Evolutionary conservation across 108 stramenopile genomes (phyloP), one percentile per base, ranked within the genome.

Genomic region (Cylindrotheca fusiformis): DNA sequence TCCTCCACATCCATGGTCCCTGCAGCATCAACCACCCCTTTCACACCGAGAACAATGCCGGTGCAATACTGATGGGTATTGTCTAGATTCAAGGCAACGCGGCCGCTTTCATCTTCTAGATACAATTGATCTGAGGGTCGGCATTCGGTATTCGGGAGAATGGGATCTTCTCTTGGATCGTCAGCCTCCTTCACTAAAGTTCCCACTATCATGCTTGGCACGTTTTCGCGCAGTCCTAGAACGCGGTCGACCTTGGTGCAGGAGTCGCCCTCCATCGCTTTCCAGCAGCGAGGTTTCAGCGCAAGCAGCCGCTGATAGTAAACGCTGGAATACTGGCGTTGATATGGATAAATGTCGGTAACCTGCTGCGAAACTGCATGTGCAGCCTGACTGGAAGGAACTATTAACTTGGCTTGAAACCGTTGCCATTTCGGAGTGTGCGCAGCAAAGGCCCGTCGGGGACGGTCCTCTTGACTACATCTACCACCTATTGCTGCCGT

Each of bases 81-180:
- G 24, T 71, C 74, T 5, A 75, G 33, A 32, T 49, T 18, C 30
- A 87, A 65, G 58, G 65, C 73, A 14, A 90, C 88, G 41, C 93
- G 84, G 17, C 93, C 93, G 59, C 77, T 81, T 51, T 90, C 87
- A 68, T 94, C 92, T 74, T 94, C 93, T 56, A 94, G 55, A 58
- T 77, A 75, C 23, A 90, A 66, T 19, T 71, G 63, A 65, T 94
- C 90, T 4, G 69, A 71, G 26, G 82, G 63, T 46, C 69, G 76
- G 62, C 80, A 71, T 28, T 69, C 51, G 47, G 77, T 8, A 52
- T 56, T 54, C 57, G 64, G 62, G 54, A 65, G 47, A 2, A 79
- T 14, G 49, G 64, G 62, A 1, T 44, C 32, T 53, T 72, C 69
- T 24, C 64, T 58, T 8, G 32, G 24, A 22, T 64, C 51, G 30